A percentile compares a stretch with the other conserved stretches of the same genome.
Evolutionary conservation across 495 filamentous ascomycete species (phyloP).

Genomic region (Collariella sp.): DNA sequence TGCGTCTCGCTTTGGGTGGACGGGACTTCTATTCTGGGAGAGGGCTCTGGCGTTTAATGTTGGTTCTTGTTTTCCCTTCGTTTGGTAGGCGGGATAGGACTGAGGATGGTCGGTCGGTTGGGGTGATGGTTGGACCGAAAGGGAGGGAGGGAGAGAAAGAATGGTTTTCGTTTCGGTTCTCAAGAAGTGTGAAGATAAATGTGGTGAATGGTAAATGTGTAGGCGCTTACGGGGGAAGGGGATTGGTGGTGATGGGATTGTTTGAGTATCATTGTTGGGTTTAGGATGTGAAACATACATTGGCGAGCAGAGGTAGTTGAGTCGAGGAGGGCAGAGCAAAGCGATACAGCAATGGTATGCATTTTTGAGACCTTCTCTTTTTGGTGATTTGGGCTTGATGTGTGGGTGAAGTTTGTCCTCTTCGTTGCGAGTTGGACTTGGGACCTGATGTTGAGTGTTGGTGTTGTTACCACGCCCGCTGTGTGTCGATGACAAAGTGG

Average conservation of each 20-base stretch:
- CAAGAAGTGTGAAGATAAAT: no score
- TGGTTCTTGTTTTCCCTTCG: background rate
- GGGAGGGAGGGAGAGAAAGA: background rate
- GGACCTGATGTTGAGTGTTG: background rate
- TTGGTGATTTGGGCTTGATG: background rate
- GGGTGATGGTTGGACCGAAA: background rate
- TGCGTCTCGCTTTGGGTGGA: background rate
- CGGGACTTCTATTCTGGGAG: background rate
- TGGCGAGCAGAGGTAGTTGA: background rate
- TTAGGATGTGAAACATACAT: no score
- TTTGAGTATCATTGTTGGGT: no score
- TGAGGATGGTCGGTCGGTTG: no score
- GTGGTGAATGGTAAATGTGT: no score
- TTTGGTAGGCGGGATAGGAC: background rate
- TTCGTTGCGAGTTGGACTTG: background rate
- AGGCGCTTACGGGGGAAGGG: no score
- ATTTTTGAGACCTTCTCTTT: background rate
- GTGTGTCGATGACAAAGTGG: no score
- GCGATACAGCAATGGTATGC: no score
- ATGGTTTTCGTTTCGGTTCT: no score
- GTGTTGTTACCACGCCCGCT: no score
- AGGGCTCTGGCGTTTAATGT: background rate
- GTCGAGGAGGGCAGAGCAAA: no score
- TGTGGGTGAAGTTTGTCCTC: background rate
- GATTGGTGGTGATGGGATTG: no score